phyloP scores from a whole-genome alignment of 2,329 filamentous ascomycete genomes.

The Fusarium nematophilum region DNA sequence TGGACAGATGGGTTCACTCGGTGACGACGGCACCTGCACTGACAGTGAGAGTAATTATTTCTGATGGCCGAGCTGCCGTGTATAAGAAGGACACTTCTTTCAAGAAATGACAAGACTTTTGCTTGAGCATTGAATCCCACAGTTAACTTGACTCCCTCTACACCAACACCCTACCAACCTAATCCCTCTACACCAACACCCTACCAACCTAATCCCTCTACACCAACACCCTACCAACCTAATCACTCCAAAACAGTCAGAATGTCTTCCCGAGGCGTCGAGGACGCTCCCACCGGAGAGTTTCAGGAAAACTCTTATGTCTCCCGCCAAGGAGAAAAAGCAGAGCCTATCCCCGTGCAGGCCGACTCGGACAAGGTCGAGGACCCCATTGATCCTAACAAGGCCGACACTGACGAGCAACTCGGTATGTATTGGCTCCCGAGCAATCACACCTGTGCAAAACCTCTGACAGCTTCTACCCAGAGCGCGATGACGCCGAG shows the following conservation, averaged over 20 bases:
- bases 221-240: too few species aligned
- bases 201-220: background rate
- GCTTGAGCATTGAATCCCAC: background rate
- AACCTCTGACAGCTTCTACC: background rate
- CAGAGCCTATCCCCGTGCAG: constrained; percentile 34
- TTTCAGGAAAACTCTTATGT: constrained; percentile 32
- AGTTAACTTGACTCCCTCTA: too few species aligned
- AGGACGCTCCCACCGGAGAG: constrained; percentile 23
- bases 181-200: background rate
- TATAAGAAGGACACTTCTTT: constrained; percentile 23
- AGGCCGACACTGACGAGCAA: constrained; percentile 31
- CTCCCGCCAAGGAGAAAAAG: constrained; percentile 33
- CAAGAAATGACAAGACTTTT: accelerated
- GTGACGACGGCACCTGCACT: constrained; percentile 21
- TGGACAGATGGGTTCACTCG: constrained; percentile 21
- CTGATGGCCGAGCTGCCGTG: background rate
- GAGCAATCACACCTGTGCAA: accelerated
- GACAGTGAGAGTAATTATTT: background rate
- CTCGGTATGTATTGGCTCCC: constrained; percentile 22
- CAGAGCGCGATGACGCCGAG: constrained; percentile 33
- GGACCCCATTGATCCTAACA: constrained; percentile 23
- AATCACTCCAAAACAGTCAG: background rate
- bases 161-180: background rate
- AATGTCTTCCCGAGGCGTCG: constrained; percentile 31
- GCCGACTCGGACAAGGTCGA: constrained; percentile 33